Evolutionary conservation across 345 rosid genomes (phyloP).

Genomic region (Heritiera littoralis): DNA sequence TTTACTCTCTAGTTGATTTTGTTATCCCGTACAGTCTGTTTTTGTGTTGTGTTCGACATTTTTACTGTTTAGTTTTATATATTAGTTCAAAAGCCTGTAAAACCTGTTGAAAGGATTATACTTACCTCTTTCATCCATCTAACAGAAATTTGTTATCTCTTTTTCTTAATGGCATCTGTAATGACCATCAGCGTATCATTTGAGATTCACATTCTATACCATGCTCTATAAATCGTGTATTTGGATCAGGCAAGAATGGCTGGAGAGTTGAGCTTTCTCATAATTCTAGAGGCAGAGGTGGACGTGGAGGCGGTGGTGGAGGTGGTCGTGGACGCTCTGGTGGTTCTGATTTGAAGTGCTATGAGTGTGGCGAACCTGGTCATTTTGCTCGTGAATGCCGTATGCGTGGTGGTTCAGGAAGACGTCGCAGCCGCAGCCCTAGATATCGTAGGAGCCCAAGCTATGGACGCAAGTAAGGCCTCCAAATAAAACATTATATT

Average conservation of each 20-base stretch:
- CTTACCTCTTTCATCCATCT: neutral
- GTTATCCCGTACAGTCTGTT: neutral
- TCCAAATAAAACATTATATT: neutral
- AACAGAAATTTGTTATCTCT: neutral
- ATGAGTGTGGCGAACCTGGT: constrained; percentile 90
- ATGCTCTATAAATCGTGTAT: neutral
- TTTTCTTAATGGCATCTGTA: neutral
- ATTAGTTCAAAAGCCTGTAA: neutral
- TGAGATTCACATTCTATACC: neutral
- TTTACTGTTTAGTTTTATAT: neutral
- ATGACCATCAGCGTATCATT: neutral
- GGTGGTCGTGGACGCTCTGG: constrained; percentile 79
- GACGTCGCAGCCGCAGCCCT: constrained; percentile 82
- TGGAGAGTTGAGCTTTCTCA: constrained; percentile 94
- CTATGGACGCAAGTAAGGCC: constrained; percentile 69
- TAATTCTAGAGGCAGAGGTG: constrained; percentile 72
- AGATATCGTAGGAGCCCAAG: constrained; percentile 85
- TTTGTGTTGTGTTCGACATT: neutral
- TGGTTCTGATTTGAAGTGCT: constrained; percentile 86
- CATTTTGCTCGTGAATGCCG: constrained; percentile 94
- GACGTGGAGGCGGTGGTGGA: constrained; percentile 58
- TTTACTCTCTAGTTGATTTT: neutral
- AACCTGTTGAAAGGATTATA: neutral
- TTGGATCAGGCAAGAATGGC: constrained; percentile 68
- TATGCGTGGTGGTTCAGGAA: constrained; percentile 67